Percentiles rank a stretch among this genome's conserved stretches.
phyloP scores from a whole-genome alignment of 2,329 filamentous ascomycete genomes.

The Paecilomyces fulvus region DNA sequence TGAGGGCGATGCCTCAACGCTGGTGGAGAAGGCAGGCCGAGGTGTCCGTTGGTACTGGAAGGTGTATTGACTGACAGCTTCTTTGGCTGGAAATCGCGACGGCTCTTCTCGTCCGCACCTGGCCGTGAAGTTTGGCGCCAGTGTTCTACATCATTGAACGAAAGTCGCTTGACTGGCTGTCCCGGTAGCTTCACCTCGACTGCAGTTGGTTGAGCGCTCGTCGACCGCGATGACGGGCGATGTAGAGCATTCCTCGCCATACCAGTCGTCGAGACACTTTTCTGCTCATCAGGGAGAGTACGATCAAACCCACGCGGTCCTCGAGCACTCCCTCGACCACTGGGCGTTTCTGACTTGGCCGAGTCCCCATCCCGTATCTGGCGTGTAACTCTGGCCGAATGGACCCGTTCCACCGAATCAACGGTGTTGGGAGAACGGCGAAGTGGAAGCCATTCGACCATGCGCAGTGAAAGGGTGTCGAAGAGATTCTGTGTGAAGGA shows the following conservation, averaged over 20 bases:
- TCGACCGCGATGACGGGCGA: constrained; percentile 16
- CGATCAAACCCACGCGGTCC: background rate
- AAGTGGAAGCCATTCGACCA: constrained; percentile 40
- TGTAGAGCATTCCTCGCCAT: background rate
- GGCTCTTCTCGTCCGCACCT: constrained; percentile 23
- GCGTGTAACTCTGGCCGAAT: background rate
- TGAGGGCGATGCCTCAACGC: constrained; percentile 32
- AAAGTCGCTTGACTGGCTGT: constrained; percentile 32
- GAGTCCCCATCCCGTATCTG: background rate
- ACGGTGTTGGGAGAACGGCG: constrained; percentile 20
- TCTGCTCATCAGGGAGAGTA: background rate
- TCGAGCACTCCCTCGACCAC: background rate
- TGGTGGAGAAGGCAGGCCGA: constrained; percentile 29
- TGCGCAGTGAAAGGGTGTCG: constrained; percentile 37
- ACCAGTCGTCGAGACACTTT: background rate
- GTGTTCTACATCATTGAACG: constrained; percentile 29
- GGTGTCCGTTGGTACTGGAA: constrained; percentile 16
- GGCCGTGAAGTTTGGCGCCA: constrained; percentile 25
- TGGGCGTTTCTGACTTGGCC: background rate
- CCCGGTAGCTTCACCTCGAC: constrained; percentile 31
- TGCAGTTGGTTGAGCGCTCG: constrained; percentile 18
- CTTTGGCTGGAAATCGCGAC: constrained; percentile 21
- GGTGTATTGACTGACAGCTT: constrained; percentile 26
- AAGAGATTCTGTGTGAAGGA: constrained; percentile 55
- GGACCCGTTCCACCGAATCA: constrained; percentile 8